Evolutionary conservation across 768 basidiomycete genomes (phyloP).

Genomic region (Amanita inopinata): DNA sequence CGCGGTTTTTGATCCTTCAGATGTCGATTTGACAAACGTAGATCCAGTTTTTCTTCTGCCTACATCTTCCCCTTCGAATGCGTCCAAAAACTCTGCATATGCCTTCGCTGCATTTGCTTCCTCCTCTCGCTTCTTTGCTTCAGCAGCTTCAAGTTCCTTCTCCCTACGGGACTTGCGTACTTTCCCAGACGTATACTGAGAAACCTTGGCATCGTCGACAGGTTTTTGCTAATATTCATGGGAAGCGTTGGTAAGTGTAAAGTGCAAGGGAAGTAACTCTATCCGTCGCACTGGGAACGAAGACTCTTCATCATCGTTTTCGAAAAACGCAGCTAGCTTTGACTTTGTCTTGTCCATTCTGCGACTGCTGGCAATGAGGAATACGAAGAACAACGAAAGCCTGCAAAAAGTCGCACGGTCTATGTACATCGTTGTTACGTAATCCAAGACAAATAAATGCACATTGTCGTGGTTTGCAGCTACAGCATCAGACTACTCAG

Average conservation of each 20-base stretch:
- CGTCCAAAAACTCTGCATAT: constrained; percentile 77
- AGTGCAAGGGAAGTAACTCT: constrained; percentile 48
- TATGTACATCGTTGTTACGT: constrained; percentile 6
- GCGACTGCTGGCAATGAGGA: constrained; percentile 1
- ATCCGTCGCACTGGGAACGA: constrained; percentile 89
- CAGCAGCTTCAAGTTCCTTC: constrained; percentile 87
- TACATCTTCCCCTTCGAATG: constrained; percentile 67
- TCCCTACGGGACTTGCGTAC: constrained; percentile 85
- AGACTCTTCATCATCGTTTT: constrained; percentile 76
- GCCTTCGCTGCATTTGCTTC: constrained; percentile 72
- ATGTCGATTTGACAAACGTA: constrained; percentile 52
- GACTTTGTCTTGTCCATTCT: constrained; percentile 59
- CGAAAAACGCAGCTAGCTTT: constrained; percentile 74
- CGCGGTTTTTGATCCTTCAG: constrained; percentile 34
- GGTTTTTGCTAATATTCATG: constrained; percentile 65
- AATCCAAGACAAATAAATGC: not conserved
- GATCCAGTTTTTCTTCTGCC: constrained; percentile 39
- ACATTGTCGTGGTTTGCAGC: constrained; percentile 7
- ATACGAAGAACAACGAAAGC: not conserved
- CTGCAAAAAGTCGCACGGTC: constrained; percentile 3
- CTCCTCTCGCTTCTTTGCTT: constrained; percentile 79
- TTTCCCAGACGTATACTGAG: constrained; percentile 79
- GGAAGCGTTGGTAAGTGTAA: constrained; percentile 51
- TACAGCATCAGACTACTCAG: constrained; percentile 66
- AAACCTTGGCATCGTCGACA: constrained; percentile 77